Conservation (phyloP, 768 basidiomycete species). For the Ramaria rubella region DNA sequence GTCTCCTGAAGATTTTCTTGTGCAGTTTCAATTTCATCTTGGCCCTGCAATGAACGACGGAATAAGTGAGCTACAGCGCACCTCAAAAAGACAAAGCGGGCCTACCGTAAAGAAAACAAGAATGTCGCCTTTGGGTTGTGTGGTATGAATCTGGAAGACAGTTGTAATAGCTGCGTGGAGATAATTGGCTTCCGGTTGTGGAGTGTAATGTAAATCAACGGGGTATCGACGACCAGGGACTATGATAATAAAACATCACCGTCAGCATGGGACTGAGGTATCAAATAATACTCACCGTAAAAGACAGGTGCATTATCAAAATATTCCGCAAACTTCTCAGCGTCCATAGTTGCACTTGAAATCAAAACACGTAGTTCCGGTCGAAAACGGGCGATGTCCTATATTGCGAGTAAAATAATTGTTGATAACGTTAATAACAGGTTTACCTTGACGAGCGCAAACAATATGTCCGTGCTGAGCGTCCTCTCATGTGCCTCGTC, state of each 20-base stretch:
- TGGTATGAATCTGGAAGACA: constrained; percentile 98
- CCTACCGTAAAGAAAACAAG: constrained; percentile 89
- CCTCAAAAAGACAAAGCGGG: constrained; percentile 19
- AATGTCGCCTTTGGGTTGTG: constrained; percentile 96
- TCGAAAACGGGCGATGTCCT: constrained; percentile 96
- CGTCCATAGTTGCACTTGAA: constrained; percentile 95
- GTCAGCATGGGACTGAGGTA: constrained; percentile 7
- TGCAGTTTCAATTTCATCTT: constrained; percentile 98
- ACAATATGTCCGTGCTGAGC: constrained; percentile 95
- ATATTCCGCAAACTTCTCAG: constrained; percentile 96
- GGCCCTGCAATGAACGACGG: constrained; percentile 51
- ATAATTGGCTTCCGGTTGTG: constrained; percentile 98
- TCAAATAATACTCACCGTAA: constrained; percentile 50
- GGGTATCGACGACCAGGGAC: constrained; percentile 97
- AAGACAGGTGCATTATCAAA: constrained; percentile 96
- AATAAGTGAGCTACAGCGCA: constrained; percentile 3
- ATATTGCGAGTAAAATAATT: no score
- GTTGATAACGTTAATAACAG: constrained; percentile 13
- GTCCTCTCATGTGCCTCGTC: constrained; percentile 99
- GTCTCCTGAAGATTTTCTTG: constrained; percentile 97
- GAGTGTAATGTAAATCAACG: constrained; percentile 98
- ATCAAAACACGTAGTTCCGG: constrained; percentile 91
- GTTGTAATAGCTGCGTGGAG: constrained; percentile 98
- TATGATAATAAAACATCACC: constrained; percentile 24
- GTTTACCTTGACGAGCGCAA: constrained; percentile 96